These are phyloP conservation scores for Gautieria morchelliformis DNA, from an alignment of 768 basidiomycete species.

Conservation along the genomic window DNA sequence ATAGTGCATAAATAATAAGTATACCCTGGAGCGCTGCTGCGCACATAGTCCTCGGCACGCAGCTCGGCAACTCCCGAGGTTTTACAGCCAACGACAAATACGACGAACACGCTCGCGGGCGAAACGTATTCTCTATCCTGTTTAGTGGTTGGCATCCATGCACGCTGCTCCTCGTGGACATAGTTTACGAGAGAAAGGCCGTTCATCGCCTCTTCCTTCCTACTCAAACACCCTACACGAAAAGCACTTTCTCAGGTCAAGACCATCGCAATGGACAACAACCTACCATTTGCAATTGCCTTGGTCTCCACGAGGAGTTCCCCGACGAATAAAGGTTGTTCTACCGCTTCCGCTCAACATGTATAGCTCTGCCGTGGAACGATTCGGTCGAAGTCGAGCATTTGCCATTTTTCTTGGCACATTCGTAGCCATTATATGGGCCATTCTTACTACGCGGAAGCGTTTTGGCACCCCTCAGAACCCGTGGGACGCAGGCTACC, in stretches of 20 bases:
- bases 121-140: not conserved
- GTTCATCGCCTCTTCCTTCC: conserved; percentile 15
- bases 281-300: conserved; percentile 36
- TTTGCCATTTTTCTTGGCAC: conserved; percentile 40
- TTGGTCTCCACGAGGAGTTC: not conserved
- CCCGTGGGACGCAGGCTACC: conserved; percentile 46
- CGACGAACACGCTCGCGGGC: not conserved
- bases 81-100: not conserved
- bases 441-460: conserved; percentile 37
- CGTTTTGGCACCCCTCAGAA: conserved; percentile 53
- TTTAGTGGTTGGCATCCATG: not conserved
- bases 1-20: too few relatives aligned
- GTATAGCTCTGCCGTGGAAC: conserved; percentile 44
- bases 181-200: conserved; percentile 12
- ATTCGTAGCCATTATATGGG: conserved; percentile 38
- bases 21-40: too few relatives aligned
- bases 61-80: too few relatives aligned
- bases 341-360: conserved; percentile 53
- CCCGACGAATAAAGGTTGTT: conserved; percentile 16
- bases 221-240: conserved; percentile 14
- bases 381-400: conserved; percentile 52
- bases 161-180: not conserved
- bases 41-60: too few relatives aligned
- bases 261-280: conserved; percentile 40
- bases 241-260: conserved; percentile 11